Evolutionary conservation across 805 yeast genomes (phyloP).

Genomic region (Nakazawaea holstii): DNA sequence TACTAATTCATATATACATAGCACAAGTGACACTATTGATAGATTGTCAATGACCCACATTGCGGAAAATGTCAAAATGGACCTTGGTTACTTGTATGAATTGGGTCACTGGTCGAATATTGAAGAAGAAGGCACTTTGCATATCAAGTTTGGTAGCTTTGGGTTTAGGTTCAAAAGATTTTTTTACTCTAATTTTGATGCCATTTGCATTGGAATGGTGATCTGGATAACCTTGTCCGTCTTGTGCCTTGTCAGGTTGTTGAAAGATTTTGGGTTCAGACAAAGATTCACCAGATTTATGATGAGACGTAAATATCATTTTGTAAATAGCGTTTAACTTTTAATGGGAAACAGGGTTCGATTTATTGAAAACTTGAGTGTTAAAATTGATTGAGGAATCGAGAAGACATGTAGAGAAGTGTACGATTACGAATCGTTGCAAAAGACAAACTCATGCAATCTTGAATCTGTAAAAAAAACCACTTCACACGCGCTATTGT

Average conservation of each 20-base stretch:
- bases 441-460: too few relatives aligned
- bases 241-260: neutral
- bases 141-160: neutral
- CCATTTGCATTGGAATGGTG: constrained; percentile 5
- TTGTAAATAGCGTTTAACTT: neutral
- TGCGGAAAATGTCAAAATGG: constrained; percentile 73
- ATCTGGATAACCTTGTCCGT: neutral
- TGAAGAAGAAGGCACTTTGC: neutral
- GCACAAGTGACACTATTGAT: constrained; percentile 75
- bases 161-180: neutral
- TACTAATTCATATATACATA: constrained; percentile 69
- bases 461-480: too few relatives aligned
- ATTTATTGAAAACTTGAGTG: too few relatives aligned
- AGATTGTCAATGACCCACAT: constrained; percentile 74
- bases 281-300: neutral
- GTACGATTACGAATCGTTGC: too few relatives aligned
- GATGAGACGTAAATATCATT: constrained; percentile 7
- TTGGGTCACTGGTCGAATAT: constrained; percentile 36
- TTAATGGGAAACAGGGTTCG: neutral
- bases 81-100: constrained; percentile 70
- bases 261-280: constrained; percentile 5
- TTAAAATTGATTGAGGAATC: too few relatives aligned
- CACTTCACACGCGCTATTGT: too few relatives aligned
- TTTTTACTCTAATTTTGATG: constrained; percentile 9
- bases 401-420: too few relatives aligned